Evolutionary conservation across 169 alveolate species (phyloP), one percentile per base, ranked within the genome.

Genomic region (Cryptosporidium sp.): DNA sequence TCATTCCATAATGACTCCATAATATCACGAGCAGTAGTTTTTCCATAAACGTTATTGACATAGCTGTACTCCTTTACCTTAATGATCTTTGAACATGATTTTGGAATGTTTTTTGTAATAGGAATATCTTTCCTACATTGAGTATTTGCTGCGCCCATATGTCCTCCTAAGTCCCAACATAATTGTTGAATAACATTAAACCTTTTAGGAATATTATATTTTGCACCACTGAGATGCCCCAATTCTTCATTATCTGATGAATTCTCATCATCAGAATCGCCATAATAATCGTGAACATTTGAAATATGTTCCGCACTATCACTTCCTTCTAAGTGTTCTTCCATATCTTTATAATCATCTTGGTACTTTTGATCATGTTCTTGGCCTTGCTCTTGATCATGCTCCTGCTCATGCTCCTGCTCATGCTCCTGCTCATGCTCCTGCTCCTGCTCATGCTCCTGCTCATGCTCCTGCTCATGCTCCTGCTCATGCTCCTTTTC

Each of bases 131-230:
- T 37, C 51, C 70, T 58, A 33, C 89, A 80, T 21, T 65, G 69
- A 18, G 65, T 60, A 60, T 62, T 80, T 23, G 89, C 89, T 44
- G 39, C 69, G 5, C 89, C 89, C 48, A 80, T 60, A 9, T 80
- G 89, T 9, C 89, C 89, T 0, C 89, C 89, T 33, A 80, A 65
- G 23, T 80, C 89, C 89, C 89, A 80, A 48, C 89, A 80, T 56
- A 80, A 18, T 23, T 60, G 73, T 29, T 80, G 61, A 42, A 31
- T 65, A 37, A 60, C 26, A 23, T 44, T 48, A n/a, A 80, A 42
- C 48, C 23, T 56, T 56, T n/a, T 42, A 42, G 48, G 35, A 56
- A 16, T 58, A 10, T 33, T 65, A 65, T 18, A 35, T n/a, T 29
- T 65, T 10, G 0, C 16, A 5, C 9, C 12, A 6, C 10, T 29